Evolutionary conservation across 2,329 filamentous ascomycete genomes (phyloP).

Genomic region (Talaromyces rugulosus): DNA sequence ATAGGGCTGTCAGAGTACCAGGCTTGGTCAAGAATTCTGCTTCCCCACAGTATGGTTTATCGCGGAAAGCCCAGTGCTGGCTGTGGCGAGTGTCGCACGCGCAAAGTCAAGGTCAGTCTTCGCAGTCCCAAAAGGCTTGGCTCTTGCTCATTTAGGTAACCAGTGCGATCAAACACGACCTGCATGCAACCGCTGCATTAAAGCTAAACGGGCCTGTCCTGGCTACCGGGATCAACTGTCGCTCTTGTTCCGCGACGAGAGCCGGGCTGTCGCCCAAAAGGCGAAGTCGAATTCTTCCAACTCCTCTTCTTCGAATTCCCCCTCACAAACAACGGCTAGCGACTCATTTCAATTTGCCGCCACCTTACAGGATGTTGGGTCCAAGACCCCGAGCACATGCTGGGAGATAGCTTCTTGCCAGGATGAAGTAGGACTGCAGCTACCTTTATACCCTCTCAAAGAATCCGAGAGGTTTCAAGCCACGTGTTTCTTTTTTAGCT

Average conservation of each 20-base stretch:
- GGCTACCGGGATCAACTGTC: slow-evolving; percentile 63
- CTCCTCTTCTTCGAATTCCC: slow-evolving; percentile 18
- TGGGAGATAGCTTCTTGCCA: background rate
- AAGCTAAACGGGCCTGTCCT: slow-evolving; percentile 57
- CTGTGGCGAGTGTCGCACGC: slow-evolving; percentile 30
- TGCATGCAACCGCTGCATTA: slow-evolving; percentile 60
- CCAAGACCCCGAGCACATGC: background rate
- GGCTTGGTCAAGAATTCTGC: background rate
- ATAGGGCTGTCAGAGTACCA: background rate
- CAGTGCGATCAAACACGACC: slow-evolving; percentile 60
- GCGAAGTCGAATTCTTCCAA: slow-evolving; percentile 39
- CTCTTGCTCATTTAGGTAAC: slow-evolving; percentile 8
- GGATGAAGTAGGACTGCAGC: background rate
- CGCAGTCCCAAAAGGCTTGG: slow-evolving; percentile 10
- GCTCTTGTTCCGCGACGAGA: slow-evolving; percentile 64
- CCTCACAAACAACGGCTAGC: background rate
- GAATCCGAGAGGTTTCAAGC: slow-evolving; percentile 19
- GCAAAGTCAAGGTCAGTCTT: slow-evolving; percentile 26
- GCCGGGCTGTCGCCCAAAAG: slow-evolving; percentile 58
- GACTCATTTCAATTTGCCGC: background rate
- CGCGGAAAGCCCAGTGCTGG: slow-evolving; percentile 30
- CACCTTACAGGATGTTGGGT: background rate
- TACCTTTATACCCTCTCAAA: background rate
- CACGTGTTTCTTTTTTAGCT: slow-evolving; percentile 32
- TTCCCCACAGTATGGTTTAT: slow-evolving; percentile 22